Percentiles rank a stretch among this genome's conserved stretches.
Conservation (phyloP, 352 stramenopile genomes). For the Stramenopiles sp. region DNA sequence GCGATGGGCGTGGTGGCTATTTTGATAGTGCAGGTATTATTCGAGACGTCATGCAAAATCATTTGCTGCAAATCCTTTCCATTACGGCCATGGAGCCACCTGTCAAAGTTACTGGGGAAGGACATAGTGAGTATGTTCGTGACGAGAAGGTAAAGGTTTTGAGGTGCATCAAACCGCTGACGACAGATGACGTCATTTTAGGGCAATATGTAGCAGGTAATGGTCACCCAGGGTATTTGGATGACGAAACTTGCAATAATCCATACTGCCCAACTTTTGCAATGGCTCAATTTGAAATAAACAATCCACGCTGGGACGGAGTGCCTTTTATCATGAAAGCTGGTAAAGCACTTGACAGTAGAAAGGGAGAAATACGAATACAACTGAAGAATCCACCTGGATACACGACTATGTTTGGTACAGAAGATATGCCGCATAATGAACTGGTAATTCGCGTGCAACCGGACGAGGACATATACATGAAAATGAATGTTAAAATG, state of each 20-base stretch:
- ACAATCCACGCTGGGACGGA: constrained; percentile 82
- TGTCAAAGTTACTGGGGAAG: constrained; percentile 45
- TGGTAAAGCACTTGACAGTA: constrained; percentile 90
- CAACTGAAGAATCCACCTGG: constrained; percentile 81
- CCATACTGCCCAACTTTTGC: constrained; percentile 40
- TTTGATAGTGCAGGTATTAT: constrained; percentile 98
- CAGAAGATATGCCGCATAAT: constrained; percentile 66
- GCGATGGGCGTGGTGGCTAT: constrained; percentile 79
- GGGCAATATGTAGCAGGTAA: constrained; percentile 76
- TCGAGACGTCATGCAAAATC: constrained; percentile 95
- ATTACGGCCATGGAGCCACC: constrained; percentile 90
- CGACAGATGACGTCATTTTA: constrained; percentile 77
- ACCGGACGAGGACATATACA: constrained; percentile 85
- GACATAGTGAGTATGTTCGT: constrained; percentile 71
- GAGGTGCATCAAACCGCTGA: constrained; percentile 74
- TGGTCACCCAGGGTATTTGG: constrained; percentile 65
- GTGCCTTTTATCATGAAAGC: constrained; percentile 98
- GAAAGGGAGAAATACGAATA: constrained; percentile 86
- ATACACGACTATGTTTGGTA: constrained; percentile 64
- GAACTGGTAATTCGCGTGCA: constrained; percentile 91
- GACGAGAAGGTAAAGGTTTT: constrained; percentile 96
- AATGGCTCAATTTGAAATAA: constrained; percentile 42
- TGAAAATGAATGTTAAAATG: constrained; percentile 45
- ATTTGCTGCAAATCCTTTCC: constrained; percentile 91
- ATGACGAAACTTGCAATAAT: constrained; percentile 84